Percentiles rank a stretch among this genome's conserved stretches.
Evolutionary conservation across 371 early-diverging fungal genomes (phyloP).

Genomic region (Nematocida homosporus): DNA sequence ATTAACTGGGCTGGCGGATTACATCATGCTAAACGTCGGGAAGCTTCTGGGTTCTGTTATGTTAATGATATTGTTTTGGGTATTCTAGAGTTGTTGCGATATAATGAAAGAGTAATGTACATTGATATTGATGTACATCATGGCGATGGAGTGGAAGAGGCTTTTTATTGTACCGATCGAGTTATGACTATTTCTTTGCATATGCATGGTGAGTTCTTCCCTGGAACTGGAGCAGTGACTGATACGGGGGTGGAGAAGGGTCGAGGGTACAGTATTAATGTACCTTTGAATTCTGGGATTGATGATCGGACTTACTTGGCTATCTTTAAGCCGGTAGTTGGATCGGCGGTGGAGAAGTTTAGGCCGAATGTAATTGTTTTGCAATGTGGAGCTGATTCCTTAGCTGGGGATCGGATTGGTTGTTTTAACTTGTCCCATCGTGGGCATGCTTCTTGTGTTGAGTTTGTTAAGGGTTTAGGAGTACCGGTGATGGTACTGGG

Average conservation of each 20-base stretch:
- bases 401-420: constrained; percentile 81
- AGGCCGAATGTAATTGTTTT: constrained; percentile 78
- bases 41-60: constrained; percentile 88
- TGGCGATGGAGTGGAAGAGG: constrained; percentile 86
- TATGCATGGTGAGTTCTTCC: constrained; percentile 87
- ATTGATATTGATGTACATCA: constrained; percentile 91
- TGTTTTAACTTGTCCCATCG: constrained; percentile 79
- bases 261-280: constrained; percentile 74
- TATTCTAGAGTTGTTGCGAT: constrained; percentile 77
- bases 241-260: constrained; percentile 72
- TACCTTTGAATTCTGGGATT: constrained; percentile 81
- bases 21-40: constrained; percentile 85
- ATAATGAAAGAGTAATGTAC: constrained; percentile 74
- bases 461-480: constrained; percentile 75
- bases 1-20: constrained; percentile 90
- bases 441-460: constrained; percentile 82
- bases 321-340: constrained; percentile 77
- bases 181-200: constrained; percentile 86
- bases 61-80: constrained; percentile 86
- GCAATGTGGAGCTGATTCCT: constrained; percentile 89
- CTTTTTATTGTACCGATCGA: constrained; percentile 79
- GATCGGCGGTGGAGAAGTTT: constrained; percentile 74
- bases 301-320: constrained; percentile 77
- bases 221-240: constrained; percentile 79
- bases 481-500: constrained; percentile 79